phyloP scores from a whole-genome alignment of 2,329 filamentous ascomycete genomes.

The Endothia cerciana region DNA sequence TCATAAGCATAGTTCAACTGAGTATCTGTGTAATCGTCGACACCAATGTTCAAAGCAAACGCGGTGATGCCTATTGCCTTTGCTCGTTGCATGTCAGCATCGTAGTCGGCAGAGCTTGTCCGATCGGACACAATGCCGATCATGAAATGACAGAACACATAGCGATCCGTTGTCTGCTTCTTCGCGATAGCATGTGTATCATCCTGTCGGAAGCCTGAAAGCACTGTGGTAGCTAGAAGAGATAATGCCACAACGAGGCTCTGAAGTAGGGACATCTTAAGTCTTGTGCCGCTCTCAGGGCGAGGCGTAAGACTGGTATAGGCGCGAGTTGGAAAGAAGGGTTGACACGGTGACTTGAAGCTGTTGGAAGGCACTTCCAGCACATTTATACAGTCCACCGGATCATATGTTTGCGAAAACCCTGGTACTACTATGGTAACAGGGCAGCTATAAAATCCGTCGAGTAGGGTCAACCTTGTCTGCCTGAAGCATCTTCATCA shows the following conservation, averaged over 20 bases:
- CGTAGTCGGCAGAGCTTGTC: constrained; percentile 47
- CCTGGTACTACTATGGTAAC: neutral
- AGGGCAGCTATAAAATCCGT: neutral
- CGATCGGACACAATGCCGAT: constrained; percentile 50
- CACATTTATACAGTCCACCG: neutral
- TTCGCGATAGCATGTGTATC: neutral
- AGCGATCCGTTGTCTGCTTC: constrained; percentile 19
- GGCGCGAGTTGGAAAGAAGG: neutral
- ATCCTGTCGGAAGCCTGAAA: neutral
- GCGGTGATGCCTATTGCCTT: constrained; percentile 36
- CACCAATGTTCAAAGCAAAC: constrained; percentile 38
- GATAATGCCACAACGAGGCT: neutral
- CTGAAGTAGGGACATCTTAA: neutral
- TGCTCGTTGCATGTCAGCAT: constrained; percentile 38
- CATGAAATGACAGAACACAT: constrained; percentile 52
- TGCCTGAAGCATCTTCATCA: neutral
- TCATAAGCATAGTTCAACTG: constrained; percentile 54
- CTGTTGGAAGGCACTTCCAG: neutral
- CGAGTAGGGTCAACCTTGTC: neutral
- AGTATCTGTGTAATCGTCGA: constrained; percentile 47
- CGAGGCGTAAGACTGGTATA: too few species aligned
- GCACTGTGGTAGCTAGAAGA: neutral
- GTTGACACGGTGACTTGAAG: neutral
- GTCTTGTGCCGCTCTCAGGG: neutral
- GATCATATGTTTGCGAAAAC: neutral